A percentile compares a stretch with the other conserved stretches of the same genome.
Evolutionary conservation across 2,329 filamentous ascomycete genomes (phyloP).

Genomic region (Septoria petroselini): DNA sequence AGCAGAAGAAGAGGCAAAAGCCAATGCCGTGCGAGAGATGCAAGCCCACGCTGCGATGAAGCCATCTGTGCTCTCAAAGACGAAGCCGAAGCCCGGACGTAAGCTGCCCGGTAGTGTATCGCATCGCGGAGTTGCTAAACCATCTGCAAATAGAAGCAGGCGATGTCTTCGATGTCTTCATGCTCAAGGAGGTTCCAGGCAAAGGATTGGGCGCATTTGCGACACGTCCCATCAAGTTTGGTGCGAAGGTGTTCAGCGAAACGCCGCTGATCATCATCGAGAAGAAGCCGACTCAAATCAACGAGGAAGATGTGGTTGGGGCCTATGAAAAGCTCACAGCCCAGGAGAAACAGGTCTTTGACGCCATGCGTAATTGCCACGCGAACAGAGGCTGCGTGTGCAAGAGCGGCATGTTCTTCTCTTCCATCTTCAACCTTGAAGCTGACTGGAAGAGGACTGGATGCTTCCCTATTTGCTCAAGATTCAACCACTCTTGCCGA

Average conservation of each 20-base stretch:
- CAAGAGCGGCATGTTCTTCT: not conserved
- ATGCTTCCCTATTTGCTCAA: not conserved
- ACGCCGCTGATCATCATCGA: conserved; percentile 1
- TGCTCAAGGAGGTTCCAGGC: conserved; percentile 1
- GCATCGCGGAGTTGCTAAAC: not conserved
- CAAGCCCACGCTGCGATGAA: not conserved
- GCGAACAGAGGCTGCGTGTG: not conserved
- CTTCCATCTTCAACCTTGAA: not conserved
- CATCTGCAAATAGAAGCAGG: not conserved
- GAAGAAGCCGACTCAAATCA: not conserved
- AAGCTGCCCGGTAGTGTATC: not conserved
- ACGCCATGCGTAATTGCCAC: not conserved
- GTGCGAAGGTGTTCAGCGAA: not conserved
- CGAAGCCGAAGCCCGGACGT: not conserved
- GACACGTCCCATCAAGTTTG: not conserved
- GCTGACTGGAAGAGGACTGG: not conserved
- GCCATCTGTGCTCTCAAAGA: not conserved
- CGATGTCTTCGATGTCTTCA: not conserved
- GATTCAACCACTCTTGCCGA: not conserved
- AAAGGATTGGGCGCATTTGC: conserved; percentile 11
- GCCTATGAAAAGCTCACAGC: not conserved
- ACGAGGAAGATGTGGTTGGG: not conserved
- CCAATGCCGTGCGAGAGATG: not conserved
- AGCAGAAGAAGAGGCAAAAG: not conserved
- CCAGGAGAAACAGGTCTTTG: not conserved